A percentile compares a stretch with the other conserved stretches of the same genome.
These are phyloP conservation scores for Prasinococcaceae sp. DNA, from an alignment of 139 green algal species.

Conservation along the genomic window DNA sequence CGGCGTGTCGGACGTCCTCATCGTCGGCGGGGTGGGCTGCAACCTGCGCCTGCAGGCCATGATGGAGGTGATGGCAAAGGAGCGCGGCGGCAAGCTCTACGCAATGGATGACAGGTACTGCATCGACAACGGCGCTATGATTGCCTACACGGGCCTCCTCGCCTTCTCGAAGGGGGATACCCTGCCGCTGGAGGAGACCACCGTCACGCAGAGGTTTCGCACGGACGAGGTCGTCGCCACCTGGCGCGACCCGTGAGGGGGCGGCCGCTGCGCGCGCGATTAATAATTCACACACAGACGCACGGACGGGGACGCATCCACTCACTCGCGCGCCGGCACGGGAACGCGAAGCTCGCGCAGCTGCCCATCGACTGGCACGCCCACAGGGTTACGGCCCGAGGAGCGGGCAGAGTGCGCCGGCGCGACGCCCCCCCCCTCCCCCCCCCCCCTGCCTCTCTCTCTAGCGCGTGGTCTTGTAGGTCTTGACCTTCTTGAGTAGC, in stretches of 20 bases:
- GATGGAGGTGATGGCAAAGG: constrained; percentile 45
- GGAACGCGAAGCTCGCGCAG: too few species aligned
- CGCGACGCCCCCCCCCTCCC: too few species aligned
- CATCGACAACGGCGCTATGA: constrained; percentile 92
- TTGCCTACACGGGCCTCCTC: constrained; percentile 74
- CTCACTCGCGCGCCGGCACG: background rate
- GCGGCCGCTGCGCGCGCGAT: too few species aligned
- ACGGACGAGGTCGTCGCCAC: constrained; percentile 66
- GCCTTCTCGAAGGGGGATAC: constrained; percentile 36
- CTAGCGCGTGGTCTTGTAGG: too few species aligned
- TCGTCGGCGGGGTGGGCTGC: constrained; percentile 83
- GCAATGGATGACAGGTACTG: constrained; percentile 66
- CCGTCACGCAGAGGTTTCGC: constrained; percentile 67
- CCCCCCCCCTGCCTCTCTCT: too few species aligned
- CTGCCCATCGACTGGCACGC: too few species aligned
- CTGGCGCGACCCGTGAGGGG: constrained; percentile 53
- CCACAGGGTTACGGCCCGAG: too few species aligned
- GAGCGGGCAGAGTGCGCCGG: too few species aligned
- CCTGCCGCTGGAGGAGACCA: constrained; percentile 38
- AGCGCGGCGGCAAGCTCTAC: constrained; percentile 52
- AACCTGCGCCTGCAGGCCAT: constrained; percentile 75
- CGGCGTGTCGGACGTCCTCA: constrained; percentile 55
- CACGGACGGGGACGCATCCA: background rate
- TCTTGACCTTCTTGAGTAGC: constrained; percentile 77
- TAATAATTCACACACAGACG: background rate